phyloP scores from a whole-genome alignment of 164 flowering plant species.

The grape (Vitis vinifera) region DNA sequence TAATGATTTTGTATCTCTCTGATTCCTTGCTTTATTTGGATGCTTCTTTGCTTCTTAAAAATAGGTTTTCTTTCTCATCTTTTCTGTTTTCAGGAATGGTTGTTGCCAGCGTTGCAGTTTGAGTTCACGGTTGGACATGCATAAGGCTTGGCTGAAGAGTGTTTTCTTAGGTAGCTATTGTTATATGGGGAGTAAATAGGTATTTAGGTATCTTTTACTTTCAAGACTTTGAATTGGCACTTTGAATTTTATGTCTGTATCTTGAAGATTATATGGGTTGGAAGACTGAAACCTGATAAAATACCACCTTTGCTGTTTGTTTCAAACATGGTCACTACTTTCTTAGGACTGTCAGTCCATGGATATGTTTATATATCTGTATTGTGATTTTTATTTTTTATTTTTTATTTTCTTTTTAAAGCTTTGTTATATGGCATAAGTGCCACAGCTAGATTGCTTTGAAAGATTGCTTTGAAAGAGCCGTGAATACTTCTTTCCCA shows the following conservation, averaged over 20 bases:
- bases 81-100: conserved; percentile 30
- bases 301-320: conserved; percentile 3
- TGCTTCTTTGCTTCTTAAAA: background rate
- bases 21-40: background rate
- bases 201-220: conserved; percentile 10
- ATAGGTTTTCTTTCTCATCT: background rate
- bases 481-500: no score
- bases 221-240: conserved; percentile 11
- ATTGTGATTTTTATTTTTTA: background rate
- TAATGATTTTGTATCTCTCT: conserved; percentile 1
- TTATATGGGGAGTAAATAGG: conserved; percentile 25
- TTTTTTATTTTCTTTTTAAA: background rate
- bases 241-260: conserved; percentile 6
- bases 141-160: conserved; percentile 17
- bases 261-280: conserved; percentile 22
- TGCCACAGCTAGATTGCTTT: no score
- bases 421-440: background rate
- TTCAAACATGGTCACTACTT: background rate
- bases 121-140: conserved; percentile 10
- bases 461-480: no score
- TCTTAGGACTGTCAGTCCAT: background rate
- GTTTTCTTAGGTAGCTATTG: conserved; percentile 9
- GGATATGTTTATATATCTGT: background rate
- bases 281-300: conserved; percentile 11
- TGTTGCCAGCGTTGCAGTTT: conserved; percentile 17